These are phyloP conservation scores for Ophiocordyceps camponoti-saundersi DNA, from an alignment of 2,329 filamentous ascomycete species.

Conservation along the genomic window DNA sequence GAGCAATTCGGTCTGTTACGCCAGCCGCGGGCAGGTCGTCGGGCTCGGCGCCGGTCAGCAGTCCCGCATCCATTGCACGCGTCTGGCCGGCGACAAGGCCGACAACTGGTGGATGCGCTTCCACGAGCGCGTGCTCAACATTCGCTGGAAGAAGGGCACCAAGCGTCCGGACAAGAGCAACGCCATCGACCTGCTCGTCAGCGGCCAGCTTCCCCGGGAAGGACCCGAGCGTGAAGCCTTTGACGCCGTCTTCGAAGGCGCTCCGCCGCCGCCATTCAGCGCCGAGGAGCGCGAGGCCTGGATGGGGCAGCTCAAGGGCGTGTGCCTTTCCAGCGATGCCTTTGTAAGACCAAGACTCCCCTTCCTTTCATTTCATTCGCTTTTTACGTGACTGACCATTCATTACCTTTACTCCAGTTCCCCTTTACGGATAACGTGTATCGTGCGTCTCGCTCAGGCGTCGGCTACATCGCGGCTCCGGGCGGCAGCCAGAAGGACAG, in stretches of 20 bases:
- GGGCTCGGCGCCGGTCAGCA: constrained; percentile 94
- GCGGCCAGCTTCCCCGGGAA: constrained; percentile 68
- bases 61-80: constrained; percentile 95
- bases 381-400: not conserved
- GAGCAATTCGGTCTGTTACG: constrained; percentile 98
- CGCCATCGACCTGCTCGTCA: constrained; percentile 88
- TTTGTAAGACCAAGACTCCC: constrained; percentile 45
- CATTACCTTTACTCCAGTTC: constrained; percentile 40
- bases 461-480: constrained; percentile 90
- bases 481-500: constrained; percentile 76
- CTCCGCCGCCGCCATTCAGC: constrained; percentile 60
- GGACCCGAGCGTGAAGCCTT: constrained; percentile 76
- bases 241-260: constrained; percentile 78
- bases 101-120: constrained; percentile 99
- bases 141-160: constrained; percentile 95
- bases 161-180: constrained; percentile 98
- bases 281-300: constrained; percentile 71
- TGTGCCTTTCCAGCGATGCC: constrained; percentile 83
- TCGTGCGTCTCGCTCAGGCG: constrained; percentile 72
- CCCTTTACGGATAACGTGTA: constrained; percentile 98
- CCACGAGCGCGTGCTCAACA: constrained; percentile 69
- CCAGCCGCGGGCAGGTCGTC: constrained; percentile 80
- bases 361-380: not conserved
- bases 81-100: constrained; percentile 91
- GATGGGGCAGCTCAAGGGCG: constrained; percentile 64